These are phyloP conservation scores for Phytophthora syringae DNA, from an alignment of 352 stramenopile genomes.

Conservation along the genomic window DNA sequence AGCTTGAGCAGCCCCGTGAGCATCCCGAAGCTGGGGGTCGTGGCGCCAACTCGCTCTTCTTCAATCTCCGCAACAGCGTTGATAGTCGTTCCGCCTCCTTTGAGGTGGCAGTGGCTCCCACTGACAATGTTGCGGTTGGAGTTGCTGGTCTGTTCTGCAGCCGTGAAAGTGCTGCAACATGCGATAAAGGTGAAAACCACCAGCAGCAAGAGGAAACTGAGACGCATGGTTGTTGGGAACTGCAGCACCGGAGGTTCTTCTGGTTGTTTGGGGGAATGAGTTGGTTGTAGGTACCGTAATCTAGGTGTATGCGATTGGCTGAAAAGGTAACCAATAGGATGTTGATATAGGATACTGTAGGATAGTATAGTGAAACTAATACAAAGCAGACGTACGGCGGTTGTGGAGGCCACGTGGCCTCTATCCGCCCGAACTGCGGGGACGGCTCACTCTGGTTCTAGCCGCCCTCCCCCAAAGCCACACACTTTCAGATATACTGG, in stretches of 20 bases:
- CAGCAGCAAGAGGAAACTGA: not conserved
- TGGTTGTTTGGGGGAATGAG: too few species aligned
- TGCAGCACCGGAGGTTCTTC: too few species aligned
- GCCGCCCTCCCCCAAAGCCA: too few species aligned
- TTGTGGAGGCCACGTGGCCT: too few species aligned
- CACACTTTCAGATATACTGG: constrained; percentile 15
- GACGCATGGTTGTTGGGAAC: not conserved
- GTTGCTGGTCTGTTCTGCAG: not conserved
- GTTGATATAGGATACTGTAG: too few species aligned
- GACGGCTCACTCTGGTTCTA: too few species aligned
- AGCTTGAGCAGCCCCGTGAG: not conserved
- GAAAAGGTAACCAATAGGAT: too few species aligned
- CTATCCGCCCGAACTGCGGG: too few species aligned
- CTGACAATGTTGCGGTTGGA: not conserved
- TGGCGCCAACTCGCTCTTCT: not conserved
- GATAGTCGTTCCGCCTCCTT: not conserved
- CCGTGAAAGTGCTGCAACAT: not conserved
- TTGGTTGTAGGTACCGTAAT: too few species aligned
- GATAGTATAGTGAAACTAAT: too few species aligned
- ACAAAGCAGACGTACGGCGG: too few species aligned
- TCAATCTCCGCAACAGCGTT: not conserved
- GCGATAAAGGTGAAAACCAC: not conserved
- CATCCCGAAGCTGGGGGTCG: not conserved
- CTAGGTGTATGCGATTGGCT: too few species aligned
- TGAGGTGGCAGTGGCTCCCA: not conserved